A percentile compares a stretch with the other conserved stretches of the same genome.
Evolutionary conservation across 495 filamentous ascomycete species (phyloP).

Genomic region (Pyrenula aspistea): DNA sequence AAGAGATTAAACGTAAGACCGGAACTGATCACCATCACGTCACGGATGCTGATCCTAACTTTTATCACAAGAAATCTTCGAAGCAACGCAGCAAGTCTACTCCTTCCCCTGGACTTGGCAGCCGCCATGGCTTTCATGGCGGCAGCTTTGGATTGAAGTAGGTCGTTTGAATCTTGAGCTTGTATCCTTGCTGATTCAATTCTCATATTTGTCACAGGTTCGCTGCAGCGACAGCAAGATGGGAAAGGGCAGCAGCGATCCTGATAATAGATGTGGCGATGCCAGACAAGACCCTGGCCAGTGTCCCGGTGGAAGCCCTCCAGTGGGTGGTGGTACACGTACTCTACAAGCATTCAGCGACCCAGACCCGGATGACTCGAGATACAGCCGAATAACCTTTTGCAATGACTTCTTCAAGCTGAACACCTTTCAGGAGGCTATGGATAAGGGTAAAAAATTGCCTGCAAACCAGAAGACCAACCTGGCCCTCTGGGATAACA

Average conservation of each 20-base stretch:
- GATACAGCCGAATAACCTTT: background rate
- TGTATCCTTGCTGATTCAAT: too few relatives aligned
- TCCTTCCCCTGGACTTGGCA: too few relatives aligned
- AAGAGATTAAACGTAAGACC: background rate
- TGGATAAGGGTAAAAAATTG: background rate
- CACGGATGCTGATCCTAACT: too few relatives aligned
- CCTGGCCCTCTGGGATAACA: too few relatives aligned
- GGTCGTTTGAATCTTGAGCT: too few relatives aligned
- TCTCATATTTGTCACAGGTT: too few relatives aligned
- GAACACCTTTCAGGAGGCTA: background rate
- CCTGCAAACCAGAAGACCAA: background rate
- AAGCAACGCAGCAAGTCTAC: too few relatives aligned
- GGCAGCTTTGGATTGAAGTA: too few relatives aligned
- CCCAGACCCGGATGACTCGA: background rate
- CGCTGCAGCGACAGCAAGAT: background rate
- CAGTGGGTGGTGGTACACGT: background rate
- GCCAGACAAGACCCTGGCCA: background rate
- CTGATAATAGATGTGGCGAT: background rate
- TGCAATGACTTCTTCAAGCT: background rate
- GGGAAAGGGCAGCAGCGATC: background rate
- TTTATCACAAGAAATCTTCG: too few relatives aligned
- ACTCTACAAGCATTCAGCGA: background rate
- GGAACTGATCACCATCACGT: background rate
- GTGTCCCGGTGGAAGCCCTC: background rate
- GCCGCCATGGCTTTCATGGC: too few relatives aligned